These are phyloP conservation scores for Chrysosporium queenslandicum DNA, from an alignment of 2,329 filamentous ascomycete species.

Conservation along the genomic window DNA sequence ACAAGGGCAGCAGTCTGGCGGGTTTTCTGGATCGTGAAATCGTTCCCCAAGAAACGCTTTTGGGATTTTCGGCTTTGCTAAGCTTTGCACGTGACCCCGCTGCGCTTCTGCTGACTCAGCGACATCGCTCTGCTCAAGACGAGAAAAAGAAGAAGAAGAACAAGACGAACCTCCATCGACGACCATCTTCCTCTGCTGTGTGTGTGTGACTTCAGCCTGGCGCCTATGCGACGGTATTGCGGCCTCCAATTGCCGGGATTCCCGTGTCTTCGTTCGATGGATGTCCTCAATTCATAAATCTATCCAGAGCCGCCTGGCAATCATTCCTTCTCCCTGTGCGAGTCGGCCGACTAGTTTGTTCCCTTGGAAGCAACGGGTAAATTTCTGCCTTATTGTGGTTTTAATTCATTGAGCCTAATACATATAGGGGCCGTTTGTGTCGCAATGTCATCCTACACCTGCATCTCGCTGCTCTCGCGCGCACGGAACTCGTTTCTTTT, in stretches of 20 bases:
- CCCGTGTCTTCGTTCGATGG: slow-evolving; percentile 10
- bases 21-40: neutral
- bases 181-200: neutral
- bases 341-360: neutral
- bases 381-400: neutral
- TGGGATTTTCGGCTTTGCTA: slow-evolving; percentile 7
- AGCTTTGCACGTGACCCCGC: neutral
- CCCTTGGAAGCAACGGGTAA: neutral
- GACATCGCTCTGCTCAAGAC: neutral
- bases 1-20: slow-evolving; percentile 5
- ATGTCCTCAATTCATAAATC: slow-evolving; percentile 14
- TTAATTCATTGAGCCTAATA: neutral
- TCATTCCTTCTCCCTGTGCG: neutral
- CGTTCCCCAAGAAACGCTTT: slow-evolving; percentile 3
- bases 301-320: slow-evolving; percentile 9
- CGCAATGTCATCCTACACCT: neutral
- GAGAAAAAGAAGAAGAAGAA: neutral
- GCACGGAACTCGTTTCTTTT: neutral
- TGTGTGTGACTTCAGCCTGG: neutral
- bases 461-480: neutral
- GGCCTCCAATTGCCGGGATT: neutral
- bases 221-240: neutral
- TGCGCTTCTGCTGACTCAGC: neutral
- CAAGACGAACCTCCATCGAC: neutral
- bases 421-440: neutral